These are phyloP conservation scores for Fusarium lateritium DNA, from an alignment of 2,329 filamentous ascomycete species.

Conservation along the genomic window DNA sequence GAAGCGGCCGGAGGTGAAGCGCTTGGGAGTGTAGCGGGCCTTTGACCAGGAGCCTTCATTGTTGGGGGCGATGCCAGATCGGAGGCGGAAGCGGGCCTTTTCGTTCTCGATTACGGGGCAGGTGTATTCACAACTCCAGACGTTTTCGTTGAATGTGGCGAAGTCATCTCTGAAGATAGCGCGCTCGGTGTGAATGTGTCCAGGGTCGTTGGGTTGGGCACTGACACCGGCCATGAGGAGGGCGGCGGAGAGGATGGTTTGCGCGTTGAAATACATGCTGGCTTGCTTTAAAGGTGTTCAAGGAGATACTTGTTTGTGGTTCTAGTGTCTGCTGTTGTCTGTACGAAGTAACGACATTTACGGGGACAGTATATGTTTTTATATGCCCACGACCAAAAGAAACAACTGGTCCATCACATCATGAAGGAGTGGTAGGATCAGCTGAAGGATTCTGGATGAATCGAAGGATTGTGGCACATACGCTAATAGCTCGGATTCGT, in stretches of 20 bases:
- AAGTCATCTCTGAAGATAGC: constrained; percentile 33
- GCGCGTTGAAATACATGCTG: not conserved
- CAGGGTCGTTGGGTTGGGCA: constrained; percentile 4
- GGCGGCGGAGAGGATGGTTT: not conserved
- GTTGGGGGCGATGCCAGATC: constrained; percentile 14
- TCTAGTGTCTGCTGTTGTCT: not conserved
- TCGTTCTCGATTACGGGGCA: constrained; percentile 37
- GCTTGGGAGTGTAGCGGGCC: constrained; percentile 25
- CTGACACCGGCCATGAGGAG: constrained; percentile 11
- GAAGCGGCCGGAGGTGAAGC: constrained; percentile 36
- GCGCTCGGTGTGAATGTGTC: not conserved
- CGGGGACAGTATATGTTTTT: not conserved
- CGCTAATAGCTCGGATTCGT: not conserved
- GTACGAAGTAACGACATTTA: not conserved
- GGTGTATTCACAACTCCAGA: constrained; percentile 36
- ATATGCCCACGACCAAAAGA: not conserved
- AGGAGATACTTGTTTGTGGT: not conserved
- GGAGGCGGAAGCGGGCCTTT: constrained; percentile 32
- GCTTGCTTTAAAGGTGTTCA: no score
- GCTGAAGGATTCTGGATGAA: not conserved
- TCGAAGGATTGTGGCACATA: not conserved
- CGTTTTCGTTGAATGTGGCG: constrained; percentile 15
- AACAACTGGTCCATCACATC: not conserved
- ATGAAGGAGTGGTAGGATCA: not conserved
- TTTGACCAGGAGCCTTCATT: constrained; percentile 39